These are phyloP conservation scores for Aspergillus ostianus DNA, from an alignment of 495 filamentous ascomycete genomes.

Conservation along the genomic window DNA sequence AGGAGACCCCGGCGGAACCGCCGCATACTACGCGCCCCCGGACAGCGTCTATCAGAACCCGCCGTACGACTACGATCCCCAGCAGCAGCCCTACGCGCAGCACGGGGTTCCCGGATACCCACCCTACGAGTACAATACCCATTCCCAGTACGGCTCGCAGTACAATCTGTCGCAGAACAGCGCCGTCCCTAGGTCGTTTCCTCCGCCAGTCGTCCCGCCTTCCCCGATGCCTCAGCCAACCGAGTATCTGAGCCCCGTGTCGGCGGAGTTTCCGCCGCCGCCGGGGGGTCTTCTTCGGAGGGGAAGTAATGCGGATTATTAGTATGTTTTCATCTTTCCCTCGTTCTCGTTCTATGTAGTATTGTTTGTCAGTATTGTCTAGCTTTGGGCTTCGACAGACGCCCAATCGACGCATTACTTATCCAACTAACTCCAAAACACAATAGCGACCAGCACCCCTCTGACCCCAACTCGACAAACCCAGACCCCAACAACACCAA, in stretches of 20 bases:
- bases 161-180: constrained; percentile 11
- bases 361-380: no score
- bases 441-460: constrained; percentile 4
- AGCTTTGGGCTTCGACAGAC: no score
- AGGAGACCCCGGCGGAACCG: constrained; percentile 1
- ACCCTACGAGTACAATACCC: neutral
- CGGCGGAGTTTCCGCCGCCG: neutral
- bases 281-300: neutral
- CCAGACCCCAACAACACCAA: neutral
- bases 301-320: constrained; percentile 27
- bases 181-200: constrained; percentile 5
- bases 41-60: constrained; percentile 18
- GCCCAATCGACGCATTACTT: no score
- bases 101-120: constrained; percentile 1
- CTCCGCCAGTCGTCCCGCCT: neutral
- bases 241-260: constrained; percentile 10
- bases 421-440: neutral
- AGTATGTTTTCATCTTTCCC: constrained; percentile 12
- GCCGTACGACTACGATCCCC: constrained; percentile 18
- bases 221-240: neutral
- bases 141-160: constrained; percentile 8
- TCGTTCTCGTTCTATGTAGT: no score
- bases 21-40: constrained; percentile 13
- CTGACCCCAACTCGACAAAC: neutral
- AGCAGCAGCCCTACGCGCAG: constrained; percentile 10